phyloP scores from a whole-genome alignment of 2,329 filamentous ascomycete genomes.

The Hypoxylon rubiginosum region DNA sequence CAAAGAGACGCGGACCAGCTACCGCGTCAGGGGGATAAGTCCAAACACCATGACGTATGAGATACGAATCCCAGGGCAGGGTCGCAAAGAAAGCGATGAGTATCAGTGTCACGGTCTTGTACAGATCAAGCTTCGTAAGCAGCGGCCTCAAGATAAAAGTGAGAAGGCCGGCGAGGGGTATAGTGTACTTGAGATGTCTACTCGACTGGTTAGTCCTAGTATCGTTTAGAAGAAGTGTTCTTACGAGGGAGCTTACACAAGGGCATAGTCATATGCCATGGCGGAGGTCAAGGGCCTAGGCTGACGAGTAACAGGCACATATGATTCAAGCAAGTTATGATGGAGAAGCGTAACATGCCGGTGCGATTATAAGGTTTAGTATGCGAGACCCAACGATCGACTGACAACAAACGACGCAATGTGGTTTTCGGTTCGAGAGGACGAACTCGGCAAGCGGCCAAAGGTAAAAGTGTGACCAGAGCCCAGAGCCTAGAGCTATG shows the following conservation, averaged over 20 bases:
- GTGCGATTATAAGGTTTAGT: constrained; percentile 28
- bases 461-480: constrained; percentile 9
- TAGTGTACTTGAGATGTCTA: constrained; percentile 76
- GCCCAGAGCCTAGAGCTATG: no score
- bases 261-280: constrained; percentile 51
- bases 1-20: constrained; percentile 70
- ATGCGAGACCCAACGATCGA: constrained; percentile 20
- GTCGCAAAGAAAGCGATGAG: constrained; percentile 75
- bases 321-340: constrained; percentile 9
- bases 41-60: constrained; percentile 78
- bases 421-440: not conserved
- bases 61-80: constrained; percentile 82
- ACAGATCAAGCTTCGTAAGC: constrained; percentile 71
- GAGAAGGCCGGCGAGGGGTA: constrained; percentile 72
- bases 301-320: constrained; percentile 7
- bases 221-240: not conserved
- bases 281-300: constrained; percentile 20
- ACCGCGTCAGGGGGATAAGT: constrained; percentile 77
- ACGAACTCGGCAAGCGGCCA: not conserved
- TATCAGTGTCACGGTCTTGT: constrained; percentile 72
- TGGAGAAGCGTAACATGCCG: constrained; percentile 10
- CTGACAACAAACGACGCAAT: not conserved
- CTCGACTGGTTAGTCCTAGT: constrained; percentile 9
- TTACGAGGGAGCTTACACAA: constrained; percentile 46
- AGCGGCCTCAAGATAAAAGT: constrained; percentile 72